Conservation (phyloP, 202 grass and related monocot species). For the Hordeum pubiflorum region DNA sequence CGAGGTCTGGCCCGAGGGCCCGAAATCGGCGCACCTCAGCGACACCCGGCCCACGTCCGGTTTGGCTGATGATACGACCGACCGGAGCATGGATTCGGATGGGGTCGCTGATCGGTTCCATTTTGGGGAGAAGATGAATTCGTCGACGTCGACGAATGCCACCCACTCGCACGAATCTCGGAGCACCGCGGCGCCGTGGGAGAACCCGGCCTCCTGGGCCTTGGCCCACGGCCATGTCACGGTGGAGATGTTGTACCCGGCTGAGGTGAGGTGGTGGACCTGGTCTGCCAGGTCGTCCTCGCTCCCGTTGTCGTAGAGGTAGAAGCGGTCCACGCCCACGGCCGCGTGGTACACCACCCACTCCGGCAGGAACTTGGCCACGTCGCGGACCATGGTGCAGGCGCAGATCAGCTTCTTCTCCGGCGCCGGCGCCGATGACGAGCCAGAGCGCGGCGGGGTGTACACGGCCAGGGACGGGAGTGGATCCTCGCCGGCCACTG, state of each 20-base stretch:
- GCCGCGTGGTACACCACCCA: slow-evolving; percentile 55
- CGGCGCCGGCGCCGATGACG: background rate
- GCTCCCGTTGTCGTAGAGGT: slow-evolving; percentile 75
- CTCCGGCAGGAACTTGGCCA: slow-evolving; percentile 68
- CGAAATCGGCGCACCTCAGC: slow-evolving; percentile 36
- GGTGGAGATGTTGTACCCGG: slow-evolving; percentile 23
- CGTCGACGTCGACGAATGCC: slow-evolving; percentile 61
- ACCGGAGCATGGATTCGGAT: slow-evolving; percentile 26
- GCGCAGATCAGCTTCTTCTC: slow-evolving; percentile 40
- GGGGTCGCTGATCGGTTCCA: slow-evolving; percentile 13
- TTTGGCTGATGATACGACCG: background rate
- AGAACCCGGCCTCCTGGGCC: slow-evolving; percentile 76
- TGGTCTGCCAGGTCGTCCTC: slow-evolving; percentile 29
- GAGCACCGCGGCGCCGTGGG: slow-evolving; percentile 40
- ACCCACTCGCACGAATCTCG: slow-evolving; percentile 46
- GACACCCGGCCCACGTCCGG: slow-evolving; percentile 29
- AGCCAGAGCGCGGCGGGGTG: background rate
- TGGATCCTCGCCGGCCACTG: slow-evolving; percentile 8
- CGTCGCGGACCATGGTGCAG: slow-evolving; percentile 70
- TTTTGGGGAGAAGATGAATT: slow-evolving; percentile 41
- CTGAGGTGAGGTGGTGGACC: slow-evolving; percentile 17
- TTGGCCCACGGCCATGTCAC: slow-evolving; percentile 65
- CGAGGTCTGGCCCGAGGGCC: slow-evolving; percentile 29
- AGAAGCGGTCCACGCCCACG: slow-evolving; percentile 52
- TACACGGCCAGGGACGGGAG: slow-evolving; percentile 51